Evolutionary conservation across 2,329 filamentous ascomycete species (phyloP).

Genomic region (Fusarium devonianum): DNA sequence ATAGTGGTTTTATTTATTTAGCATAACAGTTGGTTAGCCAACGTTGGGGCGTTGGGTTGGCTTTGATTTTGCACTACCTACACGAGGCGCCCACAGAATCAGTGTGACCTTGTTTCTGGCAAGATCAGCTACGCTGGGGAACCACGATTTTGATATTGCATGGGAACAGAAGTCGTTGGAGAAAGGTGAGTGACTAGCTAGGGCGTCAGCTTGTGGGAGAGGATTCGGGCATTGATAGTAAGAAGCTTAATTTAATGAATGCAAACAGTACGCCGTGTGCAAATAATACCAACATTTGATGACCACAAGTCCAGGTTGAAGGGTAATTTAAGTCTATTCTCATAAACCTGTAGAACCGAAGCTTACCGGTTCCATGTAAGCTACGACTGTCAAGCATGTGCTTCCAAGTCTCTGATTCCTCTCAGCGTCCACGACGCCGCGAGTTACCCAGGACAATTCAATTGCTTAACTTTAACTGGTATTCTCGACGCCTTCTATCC

Average conservation of each 20-base stretch:
- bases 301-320: no score
- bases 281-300: no score
- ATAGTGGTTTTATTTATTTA: conserved; percentile 9
- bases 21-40: conserved; percentile 22
- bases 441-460: no score
- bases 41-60: conserved; percentile 28
- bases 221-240: background rate
- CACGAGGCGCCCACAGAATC: conserved; percentile 5
- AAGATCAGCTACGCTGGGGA: background rate
- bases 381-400: no score
- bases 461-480: no score
- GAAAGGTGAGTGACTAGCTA: background rate
- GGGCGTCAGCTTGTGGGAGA: background rate
- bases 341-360: no score
- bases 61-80: conserved; percentile 6
- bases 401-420: no score
- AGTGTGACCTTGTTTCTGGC: conserved; percentile 9
- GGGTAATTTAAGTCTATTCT: no score
- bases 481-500: background rate
- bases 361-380: no score
- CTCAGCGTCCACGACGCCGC: no score
- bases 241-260: no score
- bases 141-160: conserved; percentile 6
- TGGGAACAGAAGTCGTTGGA: conserved; percentile 1
- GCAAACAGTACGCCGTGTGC: no score